phyloP scores from a whole-genome alignment of 345 rosid species.

The Boechera retrofracta region DNA sequence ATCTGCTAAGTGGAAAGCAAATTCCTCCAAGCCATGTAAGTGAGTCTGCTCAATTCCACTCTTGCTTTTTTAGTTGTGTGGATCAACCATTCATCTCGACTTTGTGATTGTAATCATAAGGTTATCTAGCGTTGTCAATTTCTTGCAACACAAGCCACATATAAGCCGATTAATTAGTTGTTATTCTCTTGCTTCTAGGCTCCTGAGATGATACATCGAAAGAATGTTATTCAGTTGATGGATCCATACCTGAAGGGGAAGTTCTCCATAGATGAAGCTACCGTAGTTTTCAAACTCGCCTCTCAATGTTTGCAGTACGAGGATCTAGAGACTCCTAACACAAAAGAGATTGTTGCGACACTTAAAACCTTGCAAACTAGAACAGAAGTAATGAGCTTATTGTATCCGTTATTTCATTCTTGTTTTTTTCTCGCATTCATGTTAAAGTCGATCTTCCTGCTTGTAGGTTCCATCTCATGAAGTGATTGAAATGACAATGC shows the following conservation, averaged over 20 bases:
- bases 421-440: neutral
- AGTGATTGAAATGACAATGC: constrained; percentile 64
- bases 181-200: constrained; percentile 57
- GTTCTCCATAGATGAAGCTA: constrained; percentile 84
- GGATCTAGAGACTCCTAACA: constrained; percentile 68
- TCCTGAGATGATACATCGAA: constrained; percentile 83
- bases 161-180: neutral
- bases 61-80: constrained; percentile 14
- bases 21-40: constrained; percentile 89
- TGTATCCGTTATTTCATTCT: neutral
- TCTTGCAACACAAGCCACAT: constrained; percentile 21
- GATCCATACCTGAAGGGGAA: constrained; percentile 88
- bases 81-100: neutral
- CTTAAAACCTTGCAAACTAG: constrained; percentile 75
- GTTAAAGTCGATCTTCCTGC: constrained; percentile 14
- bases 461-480: constrained; percentile 73
- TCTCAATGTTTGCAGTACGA: constrained; percentile 82
- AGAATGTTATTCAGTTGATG: constrained; percentile 67
- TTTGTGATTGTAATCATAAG: constrained; percentile 2
- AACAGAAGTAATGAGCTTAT: constrained; percentile 55
- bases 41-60: constrained; percentile 7
- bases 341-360: constrained; percentile 69
- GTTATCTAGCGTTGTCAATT: constrained; percentile 4
- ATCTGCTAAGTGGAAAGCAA: constrained; percentile 77
- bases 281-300: constrained; percentile 78